Conservation (phyloP, 1,139 yeast species). For the Suhomyces anneliseae region DNA sequence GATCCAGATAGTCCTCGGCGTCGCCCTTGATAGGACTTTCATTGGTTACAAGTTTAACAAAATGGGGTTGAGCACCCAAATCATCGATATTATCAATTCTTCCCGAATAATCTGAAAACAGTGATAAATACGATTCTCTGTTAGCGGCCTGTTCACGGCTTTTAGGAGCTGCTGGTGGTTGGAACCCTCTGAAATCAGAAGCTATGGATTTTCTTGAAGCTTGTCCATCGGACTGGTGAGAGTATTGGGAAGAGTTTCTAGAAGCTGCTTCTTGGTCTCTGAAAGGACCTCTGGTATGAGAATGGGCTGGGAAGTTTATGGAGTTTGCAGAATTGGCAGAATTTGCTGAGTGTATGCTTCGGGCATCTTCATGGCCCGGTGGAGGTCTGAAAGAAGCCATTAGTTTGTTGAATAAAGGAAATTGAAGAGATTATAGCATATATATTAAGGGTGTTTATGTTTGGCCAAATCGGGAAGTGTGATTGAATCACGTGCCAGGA, state of each 20-base stretch:
- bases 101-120: constrained; percentile 33
- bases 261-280: constrained; percentile 1
- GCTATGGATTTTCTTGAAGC: constrained; percentile 4
- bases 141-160: constrained; percentile 2
- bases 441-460: constrained; percentile 9
- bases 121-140: constrained; percentile 29
- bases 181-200: constrained; percentile 11
- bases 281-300: neutral
- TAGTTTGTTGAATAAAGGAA: neutral
- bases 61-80: constrained; percentile 13
- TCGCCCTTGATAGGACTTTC: neutral
- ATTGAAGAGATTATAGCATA: neutral
- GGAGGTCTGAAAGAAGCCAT: neutral
- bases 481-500: constrained; percentile 3
- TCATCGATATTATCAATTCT: constrained; percentile 18
- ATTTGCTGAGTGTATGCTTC: neutral
- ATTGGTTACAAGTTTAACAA: constrained; percentile 11
- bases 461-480: constrained; percentile 16
- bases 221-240: constrained; percentile 4
- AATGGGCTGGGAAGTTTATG: neutral
- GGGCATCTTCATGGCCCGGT: neutral
- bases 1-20: neutral
- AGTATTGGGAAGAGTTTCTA: constrained; percentile 4
- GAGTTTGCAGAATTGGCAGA: neutral
- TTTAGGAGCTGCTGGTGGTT: constrained; percentile 11